These are phyloP conservation scores for Jimgerdemannia lactiflua DNA, from an alignment of 192 early-diverging fungal species.

Conservation along the genomic window DNA sequence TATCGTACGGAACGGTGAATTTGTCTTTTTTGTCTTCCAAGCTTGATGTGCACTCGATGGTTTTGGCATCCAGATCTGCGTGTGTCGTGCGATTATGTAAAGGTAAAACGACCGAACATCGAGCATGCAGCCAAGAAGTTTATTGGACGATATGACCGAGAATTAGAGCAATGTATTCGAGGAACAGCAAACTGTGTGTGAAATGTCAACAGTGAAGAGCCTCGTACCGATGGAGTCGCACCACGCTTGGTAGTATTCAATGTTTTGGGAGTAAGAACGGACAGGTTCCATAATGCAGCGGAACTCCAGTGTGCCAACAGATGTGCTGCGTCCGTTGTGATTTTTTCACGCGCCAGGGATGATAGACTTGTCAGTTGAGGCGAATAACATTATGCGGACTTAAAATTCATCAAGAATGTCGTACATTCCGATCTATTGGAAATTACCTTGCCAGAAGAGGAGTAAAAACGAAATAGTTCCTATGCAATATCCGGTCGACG, in stretches of 20 bases:
- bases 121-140: too few species aligned
- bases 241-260: constrained; percentile 67
- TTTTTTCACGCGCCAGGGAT: neutral
- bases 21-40: constrained; percentile 29
- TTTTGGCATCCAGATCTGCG: constrained; percentile 37
- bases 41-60: constrained; percentile 37
- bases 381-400: neutral
- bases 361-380: too few species aligned
- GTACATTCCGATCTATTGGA: neutral
- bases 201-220: neutral
- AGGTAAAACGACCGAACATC: too few species aligned
- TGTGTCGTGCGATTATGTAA: neutral
- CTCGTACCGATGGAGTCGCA: constrained; percentile 43
- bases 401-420: neutral
- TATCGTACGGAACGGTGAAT: constrained; percentile 69
- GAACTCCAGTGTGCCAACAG: constrained; percentile 86
- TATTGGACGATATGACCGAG: too few species aligned
- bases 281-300: constrained; percentile 86
- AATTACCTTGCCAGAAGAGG: constrained; percentile 68
- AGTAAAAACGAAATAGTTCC: constrained; percentile 86
- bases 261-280: constrained; percentile 48
- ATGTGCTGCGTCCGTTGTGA: constrained; percentile 40
- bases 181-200: too few species aligned
- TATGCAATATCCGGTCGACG: constrained; percentile 14
- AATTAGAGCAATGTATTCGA: too few species aligned